Evolutionary conservation across 2,329 filamentous ascomycete genomes (phyloP), one percentile per base, ranked within the genome.

Genomic region (Alternaria panax): DNA sequence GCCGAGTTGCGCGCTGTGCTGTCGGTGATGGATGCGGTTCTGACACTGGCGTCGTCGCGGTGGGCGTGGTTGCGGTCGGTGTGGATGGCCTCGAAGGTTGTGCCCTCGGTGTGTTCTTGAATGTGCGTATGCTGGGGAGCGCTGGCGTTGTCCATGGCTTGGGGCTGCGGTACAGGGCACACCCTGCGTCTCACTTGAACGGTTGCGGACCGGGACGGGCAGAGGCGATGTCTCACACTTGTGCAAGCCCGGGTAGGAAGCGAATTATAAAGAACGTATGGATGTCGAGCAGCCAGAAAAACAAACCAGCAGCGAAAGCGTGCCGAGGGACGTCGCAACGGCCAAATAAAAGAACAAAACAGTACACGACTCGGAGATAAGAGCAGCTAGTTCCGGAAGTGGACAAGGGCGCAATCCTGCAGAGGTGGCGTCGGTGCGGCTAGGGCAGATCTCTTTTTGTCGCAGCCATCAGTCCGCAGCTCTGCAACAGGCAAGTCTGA

Each of bases 61-160:
- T 66, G 53, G 20, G 48, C 20, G 36, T 68, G 63, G 38, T 54
- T 55, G 41, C 51, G 60, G 20, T 70, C 62, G 18, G 71, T 22
- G 50, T 74, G 71, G 12, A 76, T 77, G 8, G 73, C 54, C 58
- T 74, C 70, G 53, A 68, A 76, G 11, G 66, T 71, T n/a, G 62
- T 54, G 27, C 60, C 66, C 38, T 68, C 64, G 28, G 69, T 69
- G 8, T 71, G 66, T 34, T 75, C 63, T 6, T 54, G 27, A 62
- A 62, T 24, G 65, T 63, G 54, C 60, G 69, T 65, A 38, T 64
- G 55, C 46, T 67, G 69, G 6, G 38, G 38, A 27, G 61, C 57
- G 38, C 69, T 66, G 40, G 67, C 52, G 57, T 69, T 66, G 47
- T 71, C 71, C 72, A 75, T 75, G 63, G 59, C 51, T 60, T 60